Percentiles rank a stretch among this genome's conserved stretches.
phyloP scores from a whole-genome alignment of 1,284 basidiomycete species.

The Trametes pubescens region DNA sequence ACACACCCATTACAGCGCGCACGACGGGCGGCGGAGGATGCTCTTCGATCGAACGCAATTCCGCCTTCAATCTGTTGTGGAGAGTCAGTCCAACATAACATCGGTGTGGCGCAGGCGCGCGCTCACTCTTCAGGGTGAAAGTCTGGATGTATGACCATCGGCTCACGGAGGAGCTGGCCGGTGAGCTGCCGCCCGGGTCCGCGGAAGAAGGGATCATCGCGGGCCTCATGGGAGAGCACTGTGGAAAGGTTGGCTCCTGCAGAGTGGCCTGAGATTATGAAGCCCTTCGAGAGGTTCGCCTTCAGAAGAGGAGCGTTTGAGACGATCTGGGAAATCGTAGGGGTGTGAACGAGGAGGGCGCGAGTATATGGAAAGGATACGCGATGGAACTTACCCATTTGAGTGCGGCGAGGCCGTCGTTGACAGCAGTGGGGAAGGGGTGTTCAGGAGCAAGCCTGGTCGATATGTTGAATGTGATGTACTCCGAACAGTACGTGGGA shows the following conservation, averaged over 20 bases:
- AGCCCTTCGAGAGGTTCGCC: constrained; percentile 28
- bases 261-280: constrained; percentile 34
- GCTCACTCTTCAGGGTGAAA: constrained; percentile 12
- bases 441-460: constrained; percentile 47
- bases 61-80: constrained; percentile 29
- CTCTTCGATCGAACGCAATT: constrained; percentile 36
- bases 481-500: neutral
- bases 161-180: constrained; percentile 30
- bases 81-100: neutral
- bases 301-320: constrained; percentile 19
- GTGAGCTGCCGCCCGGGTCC: constrained; percentile 21
- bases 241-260: constrained; percentile 35
- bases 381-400: constrained; percentile 8
- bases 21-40: constrained; percentile 31
- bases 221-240: constrained; percentile 24
- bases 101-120: neutral
- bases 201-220: constrained; percentile 34
- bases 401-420: constrained; percentile 47
- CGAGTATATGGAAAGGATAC: neutral
- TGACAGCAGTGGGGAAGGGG: constrained; percentile 47
- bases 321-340: constrained; percentile 17
- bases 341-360: neutral
- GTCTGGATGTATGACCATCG: constrained; percentile 24
- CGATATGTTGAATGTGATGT: neutral
- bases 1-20: constrained; percentile 12